Evolutionary conservation across 2,329 filamentous ascomycete genomes (phyloP).

Genomic region (Fusarium dimerum): DNA sequence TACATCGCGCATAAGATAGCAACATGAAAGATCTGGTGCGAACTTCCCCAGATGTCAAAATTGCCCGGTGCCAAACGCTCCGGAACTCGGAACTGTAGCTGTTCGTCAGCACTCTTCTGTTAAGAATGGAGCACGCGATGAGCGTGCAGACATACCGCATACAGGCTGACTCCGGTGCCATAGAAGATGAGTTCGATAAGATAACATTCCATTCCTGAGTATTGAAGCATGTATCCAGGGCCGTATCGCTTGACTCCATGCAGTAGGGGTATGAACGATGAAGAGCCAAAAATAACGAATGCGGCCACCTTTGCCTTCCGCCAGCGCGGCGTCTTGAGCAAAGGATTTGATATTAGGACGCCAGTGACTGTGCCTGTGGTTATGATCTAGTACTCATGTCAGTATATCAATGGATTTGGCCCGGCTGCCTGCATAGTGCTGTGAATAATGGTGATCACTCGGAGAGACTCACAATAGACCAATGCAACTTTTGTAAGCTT

Average conservation of each 20-base stretch:
- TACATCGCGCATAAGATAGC: constrained; percentile 23
- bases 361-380: constrained; percentile 6
- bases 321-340: constrained; percentile 12
- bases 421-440: not conserved
- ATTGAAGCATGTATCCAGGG: constrained; percentile 15
- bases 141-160: constrained; percentile 59
- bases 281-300: constrained; percentile 10
- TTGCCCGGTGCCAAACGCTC: constrained; percentile 71
- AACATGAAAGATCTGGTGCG: constrained; percentile 89
- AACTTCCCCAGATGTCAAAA: constrained; percentile 84
- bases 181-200: constrained; percentile 17
- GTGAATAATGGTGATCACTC: constrained; percentile 1
- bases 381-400: constrained; percentile 7
- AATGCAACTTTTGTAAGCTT: constrained; percentile 14
- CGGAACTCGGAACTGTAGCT: constrained; percentile 65
- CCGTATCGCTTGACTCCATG: constrained; percentile 16
- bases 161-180: constrained; percentile 66
- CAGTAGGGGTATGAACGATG: constrained; percentile 14
- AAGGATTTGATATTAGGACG: constrained; percentile 12
- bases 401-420: not conserved
- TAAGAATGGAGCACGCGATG: not conserved
- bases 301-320: constrained; percentile 12
- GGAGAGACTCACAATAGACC: constrained; percentile 5
- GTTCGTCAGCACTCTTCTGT: constrained; percentile 1
- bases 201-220: constrained; percentile 1